Percentiles rank a stretch among this genome's conserved stretches.
Evolutionary conservation across 208 protist species (phyloP).

Genomic region (Herpetomonas tarakana): DNA sequence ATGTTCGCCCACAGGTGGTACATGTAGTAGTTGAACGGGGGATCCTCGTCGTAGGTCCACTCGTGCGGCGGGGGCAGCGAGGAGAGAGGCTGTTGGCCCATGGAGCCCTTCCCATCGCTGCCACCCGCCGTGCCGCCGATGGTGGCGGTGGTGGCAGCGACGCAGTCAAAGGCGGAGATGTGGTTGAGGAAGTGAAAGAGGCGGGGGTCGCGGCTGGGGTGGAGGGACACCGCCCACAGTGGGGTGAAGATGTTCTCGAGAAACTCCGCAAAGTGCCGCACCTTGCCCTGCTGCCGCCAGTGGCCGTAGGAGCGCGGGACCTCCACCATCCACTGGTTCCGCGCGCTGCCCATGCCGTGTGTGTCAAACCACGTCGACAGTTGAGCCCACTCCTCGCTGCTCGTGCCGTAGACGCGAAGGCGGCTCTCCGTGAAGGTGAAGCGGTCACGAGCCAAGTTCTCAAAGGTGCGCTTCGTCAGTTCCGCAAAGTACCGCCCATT

Average conservation of each 20-base stretch:
- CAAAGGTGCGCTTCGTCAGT: slow-evolving; percentile 95
- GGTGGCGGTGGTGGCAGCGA: slow-evolving; percentile 36
- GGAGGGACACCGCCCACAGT: slow-evolving; percentile 96
- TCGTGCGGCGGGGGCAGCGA: slow-evolving; percentile 59
- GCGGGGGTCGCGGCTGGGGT: slow-evolving; percentile 94
- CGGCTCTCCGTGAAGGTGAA: slow-evolving; percentile 94
- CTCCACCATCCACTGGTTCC: slow-evolving; percentile 98
- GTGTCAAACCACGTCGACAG: slow-evolving; percentile 96
- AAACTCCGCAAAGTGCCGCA: slow-evolving; percentile 94
- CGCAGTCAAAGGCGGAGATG: slow-evolving; percentile 97
- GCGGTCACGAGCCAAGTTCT: slow-evolving; percentile 93
- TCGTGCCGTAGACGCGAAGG: slow-evolving; percentile 89
- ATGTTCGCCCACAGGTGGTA: slow-evolving; percentile 99
- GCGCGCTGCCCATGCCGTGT: slow-evolving; percentile 93
- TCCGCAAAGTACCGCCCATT: slow-evolving; percentile 97
- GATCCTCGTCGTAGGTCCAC: slow-evolving; percentile 95
- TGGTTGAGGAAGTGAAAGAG: slow-evolving; percentile 97
- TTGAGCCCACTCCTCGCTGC: slow-evolving; percentile 92
- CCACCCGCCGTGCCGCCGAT: neutral
- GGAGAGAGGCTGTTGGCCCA: slow-evolving; percentile 34
- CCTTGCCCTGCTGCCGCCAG: slow-evolving; percentile 67
- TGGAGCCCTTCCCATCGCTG: neutral
- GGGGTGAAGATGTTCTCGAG: slow-evolving; percentile 98
- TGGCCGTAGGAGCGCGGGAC: slow-evolving; percentile 94
- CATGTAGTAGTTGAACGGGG: slow-evolving; percentile 98